Evolutionary conservation across 2,329 filamentous ascomycete genomes (phyloP), one percentile per base, ranked within the genome.

Genomic region (Sporothrix pseudoabietina): DNA sequence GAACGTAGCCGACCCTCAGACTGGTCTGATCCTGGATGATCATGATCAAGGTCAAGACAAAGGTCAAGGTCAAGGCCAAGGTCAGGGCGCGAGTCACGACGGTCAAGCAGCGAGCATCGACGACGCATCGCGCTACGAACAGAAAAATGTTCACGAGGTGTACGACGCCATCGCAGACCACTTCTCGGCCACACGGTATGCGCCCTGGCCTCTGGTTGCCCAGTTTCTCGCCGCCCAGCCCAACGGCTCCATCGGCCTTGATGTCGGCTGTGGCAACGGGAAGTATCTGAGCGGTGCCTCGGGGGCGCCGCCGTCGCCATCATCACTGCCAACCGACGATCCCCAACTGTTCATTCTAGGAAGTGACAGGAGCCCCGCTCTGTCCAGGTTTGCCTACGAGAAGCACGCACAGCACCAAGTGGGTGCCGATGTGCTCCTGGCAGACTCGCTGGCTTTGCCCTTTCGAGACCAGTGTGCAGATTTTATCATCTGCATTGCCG

Each of bases 211-310:
- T 30, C 91, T 97, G 77, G 92, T 98, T 72, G 89, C 94, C 75
- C 85, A 85, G 49, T 98, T 98, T 80, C 87, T 98, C 49, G 83
- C 85, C 69, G 83, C 84, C 44, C 87, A 92, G 66, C 80, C 86
- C 0, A 83, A 89, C 14, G 95, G 94, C 35, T 88, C 92, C 69
- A 83, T 98, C 72, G 96, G 96, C 10, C 86, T 97, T 44, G 96
- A 99, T 82, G 87, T 98, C 73, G 96, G 96, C 75, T 98, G 96
- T 82, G 96, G 96, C 74, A 99, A 99, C 83, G 96, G 96, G 77
- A 98, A 98, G 85, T 98, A 98, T 81, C 85, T 98, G 75, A 74
- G 30, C 30, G 66, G 66, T 14, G 41, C 35, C n/a, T 49, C 61
- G 26, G 72, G 44, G 7, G 71, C 55, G 12, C n/a, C 63, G 55